Base-by-base conservation (phyloP, 306 rosid species). In the Vachellia pachyceras region DNA sequence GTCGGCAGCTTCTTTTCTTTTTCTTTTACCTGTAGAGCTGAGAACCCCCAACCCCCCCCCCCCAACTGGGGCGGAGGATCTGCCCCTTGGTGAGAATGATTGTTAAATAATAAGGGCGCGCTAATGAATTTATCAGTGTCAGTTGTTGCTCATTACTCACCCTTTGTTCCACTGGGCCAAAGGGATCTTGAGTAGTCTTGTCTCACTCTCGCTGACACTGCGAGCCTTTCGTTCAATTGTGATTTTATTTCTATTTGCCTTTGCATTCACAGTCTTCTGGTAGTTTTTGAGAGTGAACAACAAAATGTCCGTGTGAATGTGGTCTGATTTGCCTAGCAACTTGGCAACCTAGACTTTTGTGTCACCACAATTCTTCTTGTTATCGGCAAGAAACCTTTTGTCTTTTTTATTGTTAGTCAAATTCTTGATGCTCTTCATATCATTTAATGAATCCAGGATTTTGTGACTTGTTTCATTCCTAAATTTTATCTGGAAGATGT, bases 41-140 rank as follows among this genome's bases (percentile, higher is more conserved):
- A 33, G 69, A 63, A 3, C 10, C 40, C 68, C 33, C n/a, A n/a
- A 25, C 41, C 35, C 49, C 25, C 23, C 23, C 33, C 39, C n/a
- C n/a, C n/a, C n/a, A n/a, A n/a, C n/a, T n/a, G n/a, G n/a, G n/a
- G n/a, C n/a, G n/a, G n/a, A n/a, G n/a, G 36, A 17, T 46, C 37
- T 60, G 73, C 78, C 45, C 77, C 64, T 82, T 46, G 29, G 46
- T 76, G 77, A 58, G 78, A 82, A 44, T 42, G 35, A 77, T 75
- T 13, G 57, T 73, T 33, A 50, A 13, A 45, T 47, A 63, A 63
- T 5, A 33, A 63, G 69, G 41, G 69, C 14, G 41, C 69, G 18
- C 39, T 5, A 35, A 29, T 14, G 41, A 35, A 63, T 63, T 5
- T 63, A n/a, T 63, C n/a, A 13, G 7, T 63, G 41, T 63, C 33